Percentiles rank a stretch among this genome's conserved stretches.
phyloP scores from a whole-genome alignment of 2,329 filamentous ascomycete genomes.

The Penicillium janthinellum region DNA sequence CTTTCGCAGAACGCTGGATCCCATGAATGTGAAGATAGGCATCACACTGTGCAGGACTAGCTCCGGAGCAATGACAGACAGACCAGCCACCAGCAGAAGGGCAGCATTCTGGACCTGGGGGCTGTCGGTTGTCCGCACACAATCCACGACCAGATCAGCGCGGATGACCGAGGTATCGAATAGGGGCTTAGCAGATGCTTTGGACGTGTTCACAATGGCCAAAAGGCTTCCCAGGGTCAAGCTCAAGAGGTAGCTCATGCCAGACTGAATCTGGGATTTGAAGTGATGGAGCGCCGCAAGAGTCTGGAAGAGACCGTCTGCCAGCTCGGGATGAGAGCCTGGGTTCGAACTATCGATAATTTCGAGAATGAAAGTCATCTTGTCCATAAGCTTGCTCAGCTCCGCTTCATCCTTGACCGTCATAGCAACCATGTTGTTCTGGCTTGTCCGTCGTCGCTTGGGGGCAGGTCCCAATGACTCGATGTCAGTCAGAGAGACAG shows the following conservation, averaged over 20 bases:
- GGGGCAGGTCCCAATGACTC: constrained; percentile 71
- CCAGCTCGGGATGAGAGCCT: constrained; percentile 71
- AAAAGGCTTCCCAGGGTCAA: constrained; percentile 79
- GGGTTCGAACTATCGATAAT: constrained; percentile 80
- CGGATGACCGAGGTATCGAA: constrained; percentile 80
- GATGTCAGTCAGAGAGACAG: constrained; percentile 68
- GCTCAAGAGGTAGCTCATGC: constrained; percentile 87
- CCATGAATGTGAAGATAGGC: constrained; percentile 99
- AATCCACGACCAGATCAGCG: constrained; percentile 89
- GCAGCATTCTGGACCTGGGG: constrained; percentile 93
- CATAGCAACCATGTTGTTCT: constrained; percentile 66
- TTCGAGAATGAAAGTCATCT: constrained; percentile 84
- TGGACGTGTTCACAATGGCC: constrained; percentile 78
- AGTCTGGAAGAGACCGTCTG: constrained; percentile 77
- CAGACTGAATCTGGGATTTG: constrained; percentile 76
- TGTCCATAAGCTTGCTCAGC: constrained; percentile 68
- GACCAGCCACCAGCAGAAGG: constrained; percentile 79
- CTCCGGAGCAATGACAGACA: constrained; percentile 86
- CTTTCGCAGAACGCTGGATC: constrained; percentile 84
- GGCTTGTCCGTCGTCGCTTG: constrained; percentile 78
- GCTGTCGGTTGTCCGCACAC: constrained; percentile 86
- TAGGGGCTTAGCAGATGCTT: constrained; percentile 48
- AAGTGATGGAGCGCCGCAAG: constrained; percentile 87
- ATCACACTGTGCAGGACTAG: constrained; percentile 95
- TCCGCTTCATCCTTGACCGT: constrained; percentile 65